These are phyloP conservation scores for Neurospora crassa DNA, from an alignment of 2,329 filamentous ascomycete species.

Conservation along the genomic window DNA sequence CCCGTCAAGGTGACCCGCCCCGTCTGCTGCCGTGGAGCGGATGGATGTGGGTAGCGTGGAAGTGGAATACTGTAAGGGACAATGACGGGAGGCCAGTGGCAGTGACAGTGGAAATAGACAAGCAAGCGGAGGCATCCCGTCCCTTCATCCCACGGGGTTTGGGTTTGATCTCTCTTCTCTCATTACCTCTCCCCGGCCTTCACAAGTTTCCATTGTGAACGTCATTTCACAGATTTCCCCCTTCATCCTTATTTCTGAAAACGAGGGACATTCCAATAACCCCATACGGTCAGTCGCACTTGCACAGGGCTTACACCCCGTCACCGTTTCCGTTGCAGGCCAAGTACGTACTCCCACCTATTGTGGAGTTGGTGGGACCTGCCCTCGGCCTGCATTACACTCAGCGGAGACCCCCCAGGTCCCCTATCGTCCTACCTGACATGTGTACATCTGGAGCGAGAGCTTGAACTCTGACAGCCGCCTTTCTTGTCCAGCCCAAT, in stretches of 20 bases:
- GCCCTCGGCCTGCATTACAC: neutral
- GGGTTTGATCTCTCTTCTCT: neutral
- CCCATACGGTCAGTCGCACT: neutral
- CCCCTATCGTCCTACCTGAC: neutral
- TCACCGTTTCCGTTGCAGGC: neutral
- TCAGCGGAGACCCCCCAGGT: neutral
- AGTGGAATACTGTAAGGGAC: neutral
- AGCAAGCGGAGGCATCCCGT: neutral
- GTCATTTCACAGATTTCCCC: neutral
- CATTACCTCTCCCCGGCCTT: neutral
- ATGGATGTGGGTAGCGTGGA: neutral
- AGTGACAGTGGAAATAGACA: neutral
- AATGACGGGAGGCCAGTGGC: neutral
- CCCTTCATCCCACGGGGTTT: neutral
- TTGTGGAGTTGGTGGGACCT: neutral
- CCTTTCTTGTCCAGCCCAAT: constrained; percentile 1
- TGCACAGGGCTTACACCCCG: neutral
- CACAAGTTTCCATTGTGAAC: neutral
- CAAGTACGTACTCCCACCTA: neutral
- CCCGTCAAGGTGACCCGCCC: neutral
- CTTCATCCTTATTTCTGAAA: neutral
- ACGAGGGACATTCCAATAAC: neutral
- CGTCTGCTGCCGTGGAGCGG: neutral
- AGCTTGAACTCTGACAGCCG: neutral
- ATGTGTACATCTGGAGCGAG: neutral